phyloP scores from a whole-genome alignment of 768 basidiomycete species.

The Clitopilus passeckerianus region DNA sequence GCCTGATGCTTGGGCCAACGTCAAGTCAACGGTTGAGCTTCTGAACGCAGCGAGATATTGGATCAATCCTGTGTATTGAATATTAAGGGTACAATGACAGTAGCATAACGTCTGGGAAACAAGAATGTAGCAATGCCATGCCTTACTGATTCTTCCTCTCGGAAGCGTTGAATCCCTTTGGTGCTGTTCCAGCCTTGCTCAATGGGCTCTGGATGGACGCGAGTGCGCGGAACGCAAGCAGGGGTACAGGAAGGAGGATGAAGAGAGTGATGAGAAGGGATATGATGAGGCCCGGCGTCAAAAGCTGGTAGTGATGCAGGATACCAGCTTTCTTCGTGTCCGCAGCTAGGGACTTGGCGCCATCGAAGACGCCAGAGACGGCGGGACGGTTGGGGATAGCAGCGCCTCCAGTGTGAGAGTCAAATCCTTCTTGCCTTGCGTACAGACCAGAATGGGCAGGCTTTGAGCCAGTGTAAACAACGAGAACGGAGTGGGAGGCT shows the following conservation, averaged over 20 bases:
- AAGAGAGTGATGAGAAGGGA: conserved; percentile 62
- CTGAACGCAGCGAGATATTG: too few species aligned
- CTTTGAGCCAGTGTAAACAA: conserved; percentile 59
- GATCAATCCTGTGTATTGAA: neutral
- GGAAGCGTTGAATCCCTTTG: conserved; percentile 61
- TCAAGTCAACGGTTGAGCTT: too few species aligned
- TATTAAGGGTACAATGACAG: neutral
- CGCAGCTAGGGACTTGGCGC: conserved; percentile 29
- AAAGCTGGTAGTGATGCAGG: conserved; percentile 68
- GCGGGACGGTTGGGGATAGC: conserved; percentile 9
- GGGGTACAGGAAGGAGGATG: conserved; percentile 59
- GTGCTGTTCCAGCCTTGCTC: conserved; percentile 44
- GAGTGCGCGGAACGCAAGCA: conserved; percentile 60
- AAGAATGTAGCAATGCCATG: conserved; percentile 4
- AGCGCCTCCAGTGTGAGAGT: conserved; percentile 18
- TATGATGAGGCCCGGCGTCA: conserved; percentile 71
- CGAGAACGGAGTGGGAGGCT: conserved; percentile 55
- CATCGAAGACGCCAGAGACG: conserved; percentile 7
- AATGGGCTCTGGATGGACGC: conserved; percentile 72
- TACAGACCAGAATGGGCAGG: conserved; percentile 12
- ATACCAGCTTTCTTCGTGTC: conserved; percentile 46
- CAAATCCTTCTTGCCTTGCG: conserved; percentile 2
- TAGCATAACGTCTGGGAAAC: neutral
- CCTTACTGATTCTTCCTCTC: conserved; percentile 74
- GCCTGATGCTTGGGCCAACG: too few species aligned